Evolutionary conservation across 768 basidiomycete genomes (phyloP).

Genomic region (Lactifluus subvellereus): DNA sequence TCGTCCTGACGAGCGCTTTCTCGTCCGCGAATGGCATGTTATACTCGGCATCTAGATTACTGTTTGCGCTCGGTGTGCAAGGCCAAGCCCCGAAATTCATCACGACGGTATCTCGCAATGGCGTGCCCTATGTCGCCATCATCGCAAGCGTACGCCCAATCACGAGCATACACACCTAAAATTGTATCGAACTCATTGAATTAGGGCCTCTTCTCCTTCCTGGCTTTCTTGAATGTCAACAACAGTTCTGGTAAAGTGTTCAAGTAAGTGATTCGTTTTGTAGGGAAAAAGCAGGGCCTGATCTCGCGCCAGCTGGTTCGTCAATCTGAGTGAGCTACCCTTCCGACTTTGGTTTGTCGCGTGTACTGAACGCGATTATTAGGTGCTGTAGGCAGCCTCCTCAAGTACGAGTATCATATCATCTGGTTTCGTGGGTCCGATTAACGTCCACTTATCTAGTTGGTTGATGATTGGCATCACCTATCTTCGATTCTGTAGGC

Average conservation of each 20-base stretch:
- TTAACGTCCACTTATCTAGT: slow-evolving; percentile 7
- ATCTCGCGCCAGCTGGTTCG: slow-evolving; percentile 17
- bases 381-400: slow-evolving; percentile 24
- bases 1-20: slow-evolving; percentile 21
- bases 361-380: not conserved
- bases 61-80: slow-evolving; percentile 20
- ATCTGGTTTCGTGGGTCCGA: not conserved
- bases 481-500: slow-evolving; percentile 23
- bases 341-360: not conserved
- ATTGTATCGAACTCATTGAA: not conserved
- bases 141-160: slow-evolving; percentile 5
- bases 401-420: slow-evolving; percentile 16
- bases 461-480: slow-evolving; percentile 24
- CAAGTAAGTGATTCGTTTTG: slow-evolving; percentile 1
- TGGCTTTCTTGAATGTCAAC: slow-evolving; percentile 20
- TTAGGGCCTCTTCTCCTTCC: slow-evolving; percentile 20
- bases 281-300: not conserved
- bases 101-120: slow-evolving; percentile 10
- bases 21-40: slow-evolving; percentile 25
- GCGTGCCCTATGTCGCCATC: slow-evolving; percentile 22
- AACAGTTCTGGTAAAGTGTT: slow-evolving; percentile 19
- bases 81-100: slow-evolving; percentile 21
- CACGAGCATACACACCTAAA: too few species aligned
- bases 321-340: slow-evolving; percentile 17
- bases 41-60: slow-evolving; percentile 20